Evolutionary conservation across 139 green algal genomes (phyloP), one percentile per base, ranked within the genome.

Genomic region (Chlamydomonas applanata): DNA sequence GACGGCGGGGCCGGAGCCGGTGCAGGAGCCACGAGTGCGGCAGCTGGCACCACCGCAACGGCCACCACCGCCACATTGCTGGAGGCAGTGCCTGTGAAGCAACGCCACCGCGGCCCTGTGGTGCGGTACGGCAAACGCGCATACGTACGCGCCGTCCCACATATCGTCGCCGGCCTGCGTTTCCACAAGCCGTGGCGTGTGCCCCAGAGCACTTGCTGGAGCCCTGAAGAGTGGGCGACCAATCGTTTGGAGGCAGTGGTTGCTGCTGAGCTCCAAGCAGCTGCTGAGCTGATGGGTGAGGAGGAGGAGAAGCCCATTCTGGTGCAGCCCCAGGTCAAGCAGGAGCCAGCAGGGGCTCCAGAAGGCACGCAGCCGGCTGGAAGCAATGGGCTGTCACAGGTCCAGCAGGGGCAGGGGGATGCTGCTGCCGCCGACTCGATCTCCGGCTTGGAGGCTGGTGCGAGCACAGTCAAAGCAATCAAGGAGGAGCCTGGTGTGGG

Each of bases 121-220:
- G 1, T 79, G 32, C 82, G 86, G 60, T 68, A 72, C 24, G 91
- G 91, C 70, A 96, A 97, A 78, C 85, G 85, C 16, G 90, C 93
- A 0, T 97, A 84, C 64, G 64, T 97, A 63, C n/a, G 54, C 19
- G 54, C 54, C 9, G n/a, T 29, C 9, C 54, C n/a, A 11, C 54
- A 62, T 14, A 33, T 62, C n/a, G 54, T 62, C 54, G n/a, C 4
- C 24, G 24, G n/a, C n/a, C 13, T 62, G n/a, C n/a, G 54, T 49
- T 49, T 49, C 40, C 40, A 49, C 45, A n/a, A 83, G 78, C 66
- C 76, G 20, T 78, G 76, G 67, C 24, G 76, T 53, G 53, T 89
- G 59, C 88, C 88, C 0, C 36, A 73, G 2, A 80, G 77, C 5
- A 74, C 79, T 0, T 69, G 71, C 34, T 89, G 78, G 73, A 79